phyloP scores from a whole-genome alignment of 441 rosid species.

The Pelargonium cotyledonis region DNA sequence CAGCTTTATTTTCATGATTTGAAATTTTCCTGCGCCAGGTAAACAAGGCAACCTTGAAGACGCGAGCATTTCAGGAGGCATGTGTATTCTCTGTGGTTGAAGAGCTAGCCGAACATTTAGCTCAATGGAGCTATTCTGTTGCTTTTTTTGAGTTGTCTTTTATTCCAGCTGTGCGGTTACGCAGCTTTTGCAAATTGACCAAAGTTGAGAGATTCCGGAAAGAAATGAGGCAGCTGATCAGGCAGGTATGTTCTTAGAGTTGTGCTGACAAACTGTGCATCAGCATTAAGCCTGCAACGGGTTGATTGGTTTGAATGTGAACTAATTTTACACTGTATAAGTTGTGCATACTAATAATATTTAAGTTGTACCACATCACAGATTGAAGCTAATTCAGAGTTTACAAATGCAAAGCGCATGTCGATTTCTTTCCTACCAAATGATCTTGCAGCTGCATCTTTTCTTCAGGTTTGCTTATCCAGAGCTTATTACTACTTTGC shows the following conservation, averaged over 20 bases:
- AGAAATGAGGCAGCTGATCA: conserved; percentile 78
- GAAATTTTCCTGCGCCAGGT: conserved; percentile 38
- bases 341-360: not conserved
- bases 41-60: conserved; percentile 77
- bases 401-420: conserved; percentile 55
- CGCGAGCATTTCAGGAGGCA: conserved; percentile 89
- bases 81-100: conserved; percentile 80
- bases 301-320: not conserved
- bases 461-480: conserved; percentile 54
- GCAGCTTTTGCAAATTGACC: conserved; percentile 66
- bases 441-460: conserved; percentile 56
- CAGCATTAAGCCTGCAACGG: too few species aligned
- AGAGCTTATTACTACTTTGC: too few species aligned
- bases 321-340: not conserved
- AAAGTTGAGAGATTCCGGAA: conserved; percentile 82
- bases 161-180: conserved; percentile 64
- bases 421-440: conserved; percentile 55
- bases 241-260: conserved; percentile 44
- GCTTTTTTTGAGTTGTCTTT: conserved; percentile 83
- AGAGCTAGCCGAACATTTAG: conserved; percentile 84
- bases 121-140: conserved; percentile 80
- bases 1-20: not conserved
- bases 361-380: conserved; percentile 20
- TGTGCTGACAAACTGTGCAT: too few species aligned
- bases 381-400: conserved; percentile 64